Evolutionary conservation across 1,284 basidiomycete genomes (phyloP).

Genomic region (Austroboletus novae-zelandiae): DNA sequence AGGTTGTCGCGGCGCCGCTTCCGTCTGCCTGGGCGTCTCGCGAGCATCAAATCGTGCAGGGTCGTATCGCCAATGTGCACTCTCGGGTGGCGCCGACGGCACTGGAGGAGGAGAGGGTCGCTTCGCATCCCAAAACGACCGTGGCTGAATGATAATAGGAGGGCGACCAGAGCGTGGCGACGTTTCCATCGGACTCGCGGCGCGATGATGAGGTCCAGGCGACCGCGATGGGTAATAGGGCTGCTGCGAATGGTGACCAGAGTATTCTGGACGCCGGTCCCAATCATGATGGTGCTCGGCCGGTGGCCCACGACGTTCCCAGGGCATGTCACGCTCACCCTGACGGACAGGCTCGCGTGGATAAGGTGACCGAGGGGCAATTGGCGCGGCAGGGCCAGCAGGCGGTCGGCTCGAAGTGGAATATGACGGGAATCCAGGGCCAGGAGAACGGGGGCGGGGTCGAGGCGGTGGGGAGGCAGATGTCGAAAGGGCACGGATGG

Average conservation of each 20-base stretch:
- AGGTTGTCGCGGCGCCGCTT: slow-evolving; percentile 21
- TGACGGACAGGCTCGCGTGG: slow-evolving; percentile 42
- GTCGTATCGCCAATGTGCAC: slow-evolving; percentile 35
- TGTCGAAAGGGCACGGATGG: slow-evolving; percentile 47
- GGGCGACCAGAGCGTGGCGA: slow-evolving; percentile 52
- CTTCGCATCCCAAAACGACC: slow-evolving; percentile 33
- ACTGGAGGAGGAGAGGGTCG: slow-evolving; percentile 26
- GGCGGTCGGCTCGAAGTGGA: slow-evolving; percentile 45
- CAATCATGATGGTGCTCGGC: slow-evolving; percentile 46
- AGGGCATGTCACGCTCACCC: slow-evolving; percentile 44
- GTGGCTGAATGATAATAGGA: slow-evolving; percentile 21
- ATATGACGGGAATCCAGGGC: slow-evolving; percentile 44
- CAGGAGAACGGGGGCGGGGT: slow-evolving; percentile 46
- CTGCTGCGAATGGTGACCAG: slow-evolving; percentile 33
- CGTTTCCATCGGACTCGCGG: slow-evolving; percentile 43
- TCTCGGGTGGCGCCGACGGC: slow-evolving; percentile 17
- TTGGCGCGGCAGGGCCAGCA: slow-evolving; percentile 52
- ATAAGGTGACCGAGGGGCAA: slow-evolving; percentile 55
- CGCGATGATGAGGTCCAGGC: slow-evolving; percentile 31
- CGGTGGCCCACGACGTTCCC: slow-evolving; percentile 51
- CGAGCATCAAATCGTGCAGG: slow-evolving; percentile 30
- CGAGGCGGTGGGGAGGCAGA: slow-evolving; percentile 55
- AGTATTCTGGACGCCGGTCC: slow-evolving; percentile 53
- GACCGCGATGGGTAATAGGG: slow-evolving; percentile 31
- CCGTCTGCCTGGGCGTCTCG: slow-evolving; percentile 30